phyloP scores from a whole-genome alignment of 495 filamentous ascomycete species.

The Acidomyces sp. region DNA sequence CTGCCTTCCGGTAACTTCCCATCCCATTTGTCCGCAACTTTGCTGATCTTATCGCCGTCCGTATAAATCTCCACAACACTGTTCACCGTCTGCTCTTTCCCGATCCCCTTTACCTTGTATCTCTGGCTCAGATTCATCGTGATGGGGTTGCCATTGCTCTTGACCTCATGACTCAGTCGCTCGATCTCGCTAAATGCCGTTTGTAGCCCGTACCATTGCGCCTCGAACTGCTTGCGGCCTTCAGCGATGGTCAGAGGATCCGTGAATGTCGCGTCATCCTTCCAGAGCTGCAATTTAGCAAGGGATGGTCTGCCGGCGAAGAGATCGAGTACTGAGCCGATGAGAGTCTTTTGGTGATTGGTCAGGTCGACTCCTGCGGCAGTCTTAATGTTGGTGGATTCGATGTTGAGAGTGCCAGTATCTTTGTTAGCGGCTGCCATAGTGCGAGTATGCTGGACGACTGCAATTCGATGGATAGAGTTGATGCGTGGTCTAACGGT shows the following conservation, averaged over 20 bases:
- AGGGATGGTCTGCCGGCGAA: constrained; percentile 44
- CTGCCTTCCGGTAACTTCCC: constrained; percentile 37
- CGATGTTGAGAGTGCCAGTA: constrained; percentile 26
- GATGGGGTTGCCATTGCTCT: constrained; percentile 41
- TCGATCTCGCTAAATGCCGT: constrained; percentile 35
- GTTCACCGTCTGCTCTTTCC: constrained; percentile 39
- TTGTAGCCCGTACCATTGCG: constrained; percentile 42
- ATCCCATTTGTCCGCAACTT: constrained; percentile 46
- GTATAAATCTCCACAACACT: constrained; percentile 37
- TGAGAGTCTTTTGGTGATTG: constrained; percentile 35
- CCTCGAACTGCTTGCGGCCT: constrained; percentile 37
- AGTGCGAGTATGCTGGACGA: constrained; percentile 6
- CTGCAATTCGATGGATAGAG: too few species aligned
- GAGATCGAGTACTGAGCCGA: constrained; percentile 46
- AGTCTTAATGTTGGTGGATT: constrained; percentile 38
- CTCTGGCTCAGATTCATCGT: constrained; percentile 37
- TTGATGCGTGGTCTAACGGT: too few species aligned
- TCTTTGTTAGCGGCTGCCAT: constrained; percentile 3
- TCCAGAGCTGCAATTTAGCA: constrained; percentile 43
- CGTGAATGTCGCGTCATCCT: constrained; percentile 36
- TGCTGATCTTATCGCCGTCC: constrained; percentile 35
- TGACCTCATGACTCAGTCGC: constrained; percentile 38
- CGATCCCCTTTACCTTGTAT: constrained; percentile 41
- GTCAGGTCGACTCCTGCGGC: constrained; percentile 35
- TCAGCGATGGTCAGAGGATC: constrained; percentile 40